Evolutionary conservation across 2,329 filamentous ascomycete species (phyloP).

Genomic region (Pseudogymnoascus sp.): DNA sequence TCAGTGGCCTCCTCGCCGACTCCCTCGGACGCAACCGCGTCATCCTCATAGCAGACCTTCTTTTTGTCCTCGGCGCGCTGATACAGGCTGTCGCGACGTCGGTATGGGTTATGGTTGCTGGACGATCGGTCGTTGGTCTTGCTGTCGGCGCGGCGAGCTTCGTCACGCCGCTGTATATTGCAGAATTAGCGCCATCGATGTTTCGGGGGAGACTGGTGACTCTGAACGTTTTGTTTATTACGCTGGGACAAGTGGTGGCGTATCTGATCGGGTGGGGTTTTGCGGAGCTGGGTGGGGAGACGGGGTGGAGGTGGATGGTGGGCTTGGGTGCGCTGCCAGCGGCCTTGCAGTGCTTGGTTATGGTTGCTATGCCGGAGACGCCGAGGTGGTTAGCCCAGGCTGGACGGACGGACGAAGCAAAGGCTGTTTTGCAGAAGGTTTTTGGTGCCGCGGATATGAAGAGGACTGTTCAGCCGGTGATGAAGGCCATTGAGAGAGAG

Average conservation of each 20-base stretch:
- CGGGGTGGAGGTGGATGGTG: conserved; percentile 87
- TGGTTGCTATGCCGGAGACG: conserved; percentile 75
- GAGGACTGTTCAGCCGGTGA: conserved; percentile 47
- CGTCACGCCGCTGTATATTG: conserved; percentile 80
- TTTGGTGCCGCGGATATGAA: conserved; percentile 43
- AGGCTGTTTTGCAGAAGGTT: conserved; percentile 55
- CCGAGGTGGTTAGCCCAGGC: conserved; percentile 77
- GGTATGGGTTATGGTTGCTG: conserved; percentile 57
- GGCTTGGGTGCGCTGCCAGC: conserved; percentile 76
- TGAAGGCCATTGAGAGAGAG: conserved; percentile 66
- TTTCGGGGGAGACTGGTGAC: conserved; percentile 75
- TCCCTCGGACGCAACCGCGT: conserved; percentile 52
- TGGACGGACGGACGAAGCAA: conserved; percentile 54
- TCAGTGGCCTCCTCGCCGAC: conserved; percentile 58
- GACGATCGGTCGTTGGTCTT: conserved; percentile 60
- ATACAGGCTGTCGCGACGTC: conserved; percentile 52
- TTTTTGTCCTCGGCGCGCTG: conserved; percentile 62
- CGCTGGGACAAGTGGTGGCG: conserved; percentile 79
- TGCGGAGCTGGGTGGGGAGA: conserved; percentile 42
- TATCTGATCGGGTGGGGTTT: conserved; percentile 77
- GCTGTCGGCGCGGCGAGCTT: conserved; percentile 72
- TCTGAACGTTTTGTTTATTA: conserved; percentile 74
- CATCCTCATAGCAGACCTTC: conserved; percentile 53
- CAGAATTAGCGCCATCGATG: conserved; percentile 70
- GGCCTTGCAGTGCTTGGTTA: conserved; percentile 56